A percentile compares a stretch with the other conserved stretches of the same genome.
Evolutionary conservation across 169 alveolate species (phyloP).

Genomic region (Plasmodium blacklocki): DNA sequence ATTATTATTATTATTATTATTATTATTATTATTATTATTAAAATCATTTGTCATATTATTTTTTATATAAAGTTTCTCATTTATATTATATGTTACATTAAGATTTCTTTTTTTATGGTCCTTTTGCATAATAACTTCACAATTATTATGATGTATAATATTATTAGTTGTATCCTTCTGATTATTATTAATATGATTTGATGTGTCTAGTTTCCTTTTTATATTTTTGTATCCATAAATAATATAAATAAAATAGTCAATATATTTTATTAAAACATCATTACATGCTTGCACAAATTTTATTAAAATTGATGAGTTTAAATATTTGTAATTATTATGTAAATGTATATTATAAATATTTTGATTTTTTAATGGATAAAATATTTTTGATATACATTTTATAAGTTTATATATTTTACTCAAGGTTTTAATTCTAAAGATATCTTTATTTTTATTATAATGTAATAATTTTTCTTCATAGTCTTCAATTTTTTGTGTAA

Average conservation of each 20-base stretch:
- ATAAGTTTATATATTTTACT: constrained; percentile 61
- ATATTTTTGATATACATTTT: constrained; percentile 63
- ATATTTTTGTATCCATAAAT: background rate
- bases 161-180: background rate
- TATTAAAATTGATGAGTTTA: constrained; percentile 12
- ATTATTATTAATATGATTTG: background rate
- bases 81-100: background rate
- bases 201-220: background rate
- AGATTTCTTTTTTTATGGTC: background rate
- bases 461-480: background rate
- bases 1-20: too few species aligned
- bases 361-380: constrained; percentile 51
- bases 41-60: background rate
- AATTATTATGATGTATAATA: background rate
- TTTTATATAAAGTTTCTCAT: background rate
- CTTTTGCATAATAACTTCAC: background rate
- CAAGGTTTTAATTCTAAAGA: constrained; percentile 34
- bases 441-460: constrained; percentile 5
- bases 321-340: constrained; percentile 45
- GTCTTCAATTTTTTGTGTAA: background rate
- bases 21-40: background rate
- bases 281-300: constrained; percentile 35
- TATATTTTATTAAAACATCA: constrained; percentile 34
- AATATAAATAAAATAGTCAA: constrained; percentile 40
- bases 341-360: constrained; percentile 15